Evolutionary conservation across 805 yeast genomes (phyloP).

Genomic region (Monosporozyma yasuniensis): DNA sequence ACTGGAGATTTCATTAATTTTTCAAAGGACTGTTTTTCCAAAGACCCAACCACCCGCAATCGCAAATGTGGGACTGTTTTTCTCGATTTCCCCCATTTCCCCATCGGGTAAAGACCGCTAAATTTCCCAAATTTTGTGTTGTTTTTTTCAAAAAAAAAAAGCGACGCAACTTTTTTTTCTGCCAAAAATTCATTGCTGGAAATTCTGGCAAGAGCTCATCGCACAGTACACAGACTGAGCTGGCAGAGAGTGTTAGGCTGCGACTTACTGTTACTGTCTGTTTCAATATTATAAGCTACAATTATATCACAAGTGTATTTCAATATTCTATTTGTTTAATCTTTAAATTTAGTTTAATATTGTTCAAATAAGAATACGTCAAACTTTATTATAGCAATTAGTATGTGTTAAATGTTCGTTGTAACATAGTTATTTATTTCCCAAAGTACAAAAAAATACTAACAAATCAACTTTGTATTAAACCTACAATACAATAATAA

Average conservation of each 20-base stretch:
- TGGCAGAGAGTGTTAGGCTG: too few species aligned
- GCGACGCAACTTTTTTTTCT: neutral
- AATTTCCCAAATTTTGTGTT: neutral
- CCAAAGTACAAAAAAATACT: neutral
- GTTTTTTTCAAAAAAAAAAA: neutral
- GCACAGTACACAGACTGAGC: too few species aligned
- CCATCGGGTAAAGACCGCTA: neutral
- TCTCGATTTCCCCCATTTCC: neutral
- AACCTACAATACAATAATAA: neutral
- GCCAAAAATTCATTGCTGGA: neutral
- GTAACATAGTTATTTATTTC: neutral
- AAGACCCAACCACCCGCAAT: neutral
- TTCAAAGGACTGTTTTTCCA: too few species aligned
- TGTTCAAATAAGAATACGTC: neutral
- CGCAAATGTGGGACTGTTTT: too few species aligned
- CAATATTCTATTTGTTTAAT: neutral
- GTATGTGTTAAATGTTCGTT: constrained; percentile 1
- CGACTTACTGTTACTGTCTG: neutral
- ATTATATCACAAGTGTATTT: neutral
- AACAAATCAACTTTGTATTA: neutral
- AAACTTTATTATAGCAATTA: constrained; percentile 1
- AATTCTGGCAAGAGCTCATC: too few species aligned
- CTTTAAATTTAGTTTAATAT: too few species aligned
- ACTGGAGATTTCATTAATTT: too few species aligned
- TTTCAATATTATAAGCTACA: neutral